Base-by-base conservation (phyloP, 2,329 filamentous ascomycete species). In the Colletotrichum sp. region DNA sequence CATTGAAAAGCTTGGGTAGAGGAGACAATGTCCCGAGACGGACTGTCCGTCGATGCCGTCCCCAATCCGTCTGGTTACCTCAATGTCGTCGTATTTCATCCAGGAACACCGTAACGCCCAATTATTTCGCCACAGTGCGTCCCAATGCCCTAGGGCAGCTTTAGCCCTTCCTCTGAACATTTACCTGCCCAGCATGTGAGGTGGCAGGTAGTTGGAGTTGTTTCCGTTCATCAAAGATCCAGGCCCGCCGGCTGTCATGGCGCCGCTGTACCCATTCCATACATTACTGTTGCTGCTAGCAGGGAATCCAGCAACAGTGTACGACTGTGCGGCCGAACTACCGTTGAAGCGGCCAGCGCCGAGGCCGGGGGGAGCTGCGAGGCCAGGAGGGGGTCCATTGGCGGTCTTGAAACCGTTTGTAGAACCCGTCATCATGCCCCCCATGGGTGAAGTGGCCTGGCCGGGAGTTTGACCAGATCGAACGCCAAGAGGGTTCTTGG, bases 401-500 rank as follows among this genome's bases (percentile, higher is more conserved):
- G 92, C 92, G 3, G 92, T 92, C 2, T 92, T 89, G 81, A 95
- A 96, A 49, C 90, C 89, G 78, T 89, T 90, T 28, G 87, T 88
- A 18, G 88, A 84, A 39, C 86, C 86, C 28, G 86, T 83, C 81
- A 92, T 90, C 78, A 92, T 88, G 28, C 89, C 92, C 78, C 88
- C 91, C 82, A 93, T 91, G 36, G 90, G 90, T 6, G 83, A 80
- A 8, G 82, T 82, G 30, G 83, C 81, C 72, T 89, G 85, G 30
- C 85, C 86, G 10, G 88, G 82, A n/a, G 87, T 89, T 81, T 96
- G 95, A 30, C 92, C 93, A 3, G 95, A 95, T 62, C 97, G 94
- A 32, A 99, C 96, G 26, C 97, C 97, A 3, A 99, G 90, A 0
- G 97, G 97, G 80, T 99, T 99, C 88, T 99, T 99, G 34, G 96